Percentiles rank a stretch among this genome's conserved stretches.
Conservation (phyloP, 2,329 filamentous ascomycete species). For the Beauveria bassiana region DNA sequence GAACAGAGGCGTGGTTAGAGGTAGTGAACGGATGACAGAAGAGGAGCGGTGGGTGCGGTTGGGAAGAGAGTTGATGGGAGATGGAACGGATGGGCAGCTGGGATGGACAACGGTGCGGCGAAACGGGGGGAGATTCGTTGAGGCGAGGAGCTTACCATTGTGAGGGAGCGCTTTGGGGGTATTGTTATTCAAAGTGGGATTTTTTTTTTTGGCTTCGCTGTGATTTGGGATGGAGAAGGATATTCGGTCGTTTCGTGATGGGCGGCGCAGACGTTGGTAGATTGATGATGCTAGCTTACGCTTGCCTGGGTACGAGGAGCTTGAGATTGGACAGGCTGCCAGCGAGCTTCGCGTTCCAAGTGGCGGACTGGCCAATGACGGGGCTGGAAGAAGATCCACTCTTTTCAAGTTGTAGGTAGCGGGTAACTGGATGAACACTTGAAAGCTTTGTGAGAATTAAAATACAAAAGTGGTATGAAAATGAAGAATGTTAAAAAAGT, state of each 20-base stretch:
- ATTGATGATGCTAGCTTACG: conserved; percentile 15
- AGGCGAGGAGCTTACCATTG: not conserved
- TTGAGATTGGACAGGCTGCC: conserved; percentile 8
- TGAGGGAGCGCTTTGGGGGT: not conserved
- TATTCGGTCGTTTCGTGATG: not conserved
- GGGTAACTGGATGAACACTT: too few relatives aligned
- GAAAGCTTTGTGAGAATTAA: too few relatives aligned
- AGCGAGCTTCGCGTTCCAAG: conserved; percentile 10
- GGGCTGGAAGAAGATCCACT: not conserved
- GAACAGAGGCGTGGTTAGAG: conserved; percentile 11
- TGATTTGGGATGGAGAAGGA: not conserved
- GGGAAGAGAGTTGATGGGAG: conserved; percentile 3
- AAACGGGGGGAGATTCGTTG: not conserved
- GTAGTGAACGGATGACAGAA: not conserved
- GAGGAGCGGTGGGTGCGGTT: not conserved
- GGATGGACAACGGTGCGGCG: not conserved
- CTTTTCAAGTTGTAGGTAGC: not conserved
- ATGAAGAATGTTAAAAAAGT: too few relatives aligned
- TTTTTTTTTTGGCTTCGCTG: not conserved
- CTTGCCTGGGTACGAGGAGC: conserved; percentile 8
- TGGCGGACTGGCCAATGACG: not conserved
- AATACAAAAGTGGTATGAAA: too few relatives aligned
- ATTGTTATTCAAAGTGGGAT: not conserved
- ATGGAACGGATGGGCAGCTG: not conserved
- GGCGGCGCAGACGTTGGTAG: not conserved